phyloP scores from a whole-genome alignment of 2,329 filamentous ascomycete species.

The Hypocreales sp. region DNA sequence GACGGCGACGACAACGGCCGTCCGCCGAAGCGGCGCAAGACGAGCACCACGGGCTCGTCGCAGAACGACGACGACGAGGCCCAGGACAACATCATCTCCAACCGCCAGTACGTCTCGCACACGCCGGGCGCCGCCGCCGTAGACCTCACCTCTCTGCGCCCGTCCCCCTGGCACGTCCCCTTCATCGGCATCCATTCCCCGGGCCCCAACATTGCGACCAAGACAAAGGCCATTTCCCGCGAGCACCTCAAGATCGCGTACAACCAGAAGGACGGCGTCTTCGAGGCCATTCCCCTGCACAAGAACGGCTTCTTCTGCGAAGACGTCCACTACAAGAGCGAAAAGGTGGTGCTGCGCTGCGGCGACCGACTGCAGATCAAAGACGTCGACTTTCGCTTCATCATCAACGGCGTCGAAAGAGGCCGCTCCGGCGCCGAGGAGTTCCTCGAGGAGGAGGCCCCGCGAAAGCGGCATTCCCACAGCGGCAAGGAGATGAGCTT shows the following conservation, averaged over 20 bases:
- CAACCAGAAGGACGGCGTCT: slow-evolving; percentile 45
- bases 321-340: slow-evolving; percentile 39
- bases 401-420: slow-evolving; percentile 46
- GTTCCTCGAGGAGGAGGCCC: slow-evolving; percentile 31
- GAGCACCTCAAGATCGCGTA: slow-evolving; percentile 60
- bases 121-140: slow-evolving; percentile 42
- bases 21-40: slow-evolving; percentile 31
- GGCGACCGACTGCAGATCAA: slow-evolving; percentile 58
- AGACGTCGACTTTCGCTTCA: slow-evolving; percentile 51
- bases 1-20: slow-evolving; percentile 34
- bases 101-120: slow-evolving; percentile 45
- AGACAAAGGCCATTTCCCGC: slow-evolving; percentile 59
- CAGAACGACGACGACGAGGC: slow-evolving; percentile 25
- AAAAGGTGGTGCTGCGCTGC: slow-evolving; percentile 42
- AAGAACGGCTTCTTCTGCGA: slow-evolving; percentile 57
- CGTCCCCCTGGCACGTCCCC: slow-evolving; percentile 45
- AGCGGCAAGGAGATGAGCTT: slow-evolving; percentile 59
- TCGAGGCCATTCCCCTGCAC: slow-evolving; percentile 46
- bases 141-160: slow-evolving; percentile 42
- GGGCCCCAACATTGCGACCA: slow-evolving; percentile 40
- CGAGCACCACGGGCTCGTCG: slow-evolving; percentile 26
- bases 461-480: slow-evolving; percentile 33
- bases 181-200: slow-evolving; percentile 61
- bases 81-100: slow-evolving; percentile 33
- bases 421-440: slow-evolving; percentile 44